Conservation (phyloP, 108 stramenopile species). For the Cyclotella atomus region DNA sequence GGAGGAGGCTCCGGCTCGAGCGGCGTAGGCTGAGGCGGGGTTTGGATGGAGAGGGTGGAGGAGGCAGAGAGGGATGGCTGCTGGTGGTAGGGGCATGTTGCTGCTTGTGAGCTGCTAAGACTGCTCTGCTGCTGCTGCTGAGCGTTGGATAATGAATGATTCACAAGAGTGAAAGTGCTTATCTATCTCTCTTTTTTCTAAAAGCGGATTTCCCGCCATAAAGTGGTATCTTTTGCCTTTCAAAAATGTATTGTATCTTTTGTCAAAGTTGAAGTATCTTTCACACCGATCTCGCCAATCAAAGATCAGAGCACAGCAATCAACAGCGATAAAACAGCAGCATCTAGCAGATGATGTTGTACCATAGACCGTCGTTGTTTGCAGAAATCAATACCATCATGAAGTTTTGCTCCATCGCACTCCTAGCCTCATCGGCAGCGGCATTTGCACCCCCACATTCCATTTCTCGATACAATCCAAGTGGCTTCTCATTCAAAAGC, state of each 20-base stretch:
- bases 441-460: not conserved
- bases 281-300: too few species aligned
- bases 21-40: constrained; percentile 30
- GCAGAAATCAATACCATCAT: not conserved
- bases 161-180: too few species aligned
- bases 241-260: too few species aligned
- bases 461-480: not conserved
- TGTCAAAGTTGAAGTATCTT: too few species aligned
- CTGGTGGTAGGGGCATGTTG: constrained; percentile 12
- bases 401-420: not conserved
- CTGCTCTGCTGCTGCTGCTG: too few species aligned
- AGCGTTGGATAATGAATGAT: too few species aligned
- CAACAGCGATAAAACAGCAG: too few species aligned
- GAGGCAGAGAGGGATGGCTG: constrained; percentile 8
- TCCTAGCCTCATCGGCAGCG: not conserved
- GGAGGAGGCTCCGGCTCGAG: constrained; percentile 29
- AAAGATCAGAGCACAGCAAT: too few species aligned
- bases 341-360: too few species aligned
- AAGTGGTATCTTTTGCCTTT: too few species aligned
- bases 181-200: too few species aligned
- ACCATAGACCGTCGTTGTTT: not conserved
- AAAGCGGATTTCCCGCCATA: too few species aligned
- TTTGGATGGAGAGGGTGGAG: constrained; percentile 5
- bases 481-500: not conserved
- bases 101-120: not conserved